phyloP scores from a whole-genome alignment of 345 rosid genomes.

The Populus euphratica region DNA sequence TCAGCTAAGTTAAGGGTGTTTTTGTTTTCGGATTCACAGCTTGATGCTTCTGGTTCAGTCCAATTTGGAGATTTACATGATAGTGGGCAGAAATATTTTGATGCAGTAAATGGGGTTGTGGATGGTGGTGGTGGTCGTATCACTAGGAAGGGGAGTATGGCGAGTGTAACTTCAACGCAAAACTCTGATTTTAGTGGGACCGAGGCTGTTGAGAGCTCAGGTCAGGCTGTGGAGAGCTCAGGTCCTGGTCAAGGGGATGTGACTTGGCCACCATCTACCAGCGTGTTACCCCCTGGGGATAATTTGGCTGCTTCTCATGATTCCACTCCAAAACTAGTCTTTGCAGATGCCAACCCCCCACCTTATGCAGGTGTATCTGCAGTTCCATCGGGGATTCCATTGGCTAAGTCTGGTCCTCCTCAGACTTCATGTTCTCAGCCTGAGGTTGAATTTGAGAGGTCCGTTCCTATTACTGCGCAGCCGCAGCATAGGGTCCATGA shows the following conservation, averaged over 20 bases:
- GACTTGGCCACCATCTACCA: conserved; percentile 28
- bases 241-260: conserved; percentile 39
- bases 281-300: conserved; percentile 34
- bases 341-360: conserved; percentile 32
- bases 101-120: conserved; percentile 57
- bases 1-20: conserved; percentile 70
- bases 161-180: conserved; percentile 61
- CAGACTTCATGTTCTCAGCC: conserved; percentile 35
- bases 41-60: conserved; percentile 41
- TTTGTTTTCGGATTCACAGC: conserved; percentile 51
- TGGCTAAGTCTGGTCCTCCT: conserved; percentile 31
- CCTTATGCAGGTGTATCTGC: conserved; percentile 37
- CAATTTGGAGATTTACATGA: conserved; percentile 54
- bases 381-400: conserved; percentile 36
- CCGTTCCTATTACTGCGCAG: conserved; percentile 22
- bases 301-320: conserved; percentile 31
- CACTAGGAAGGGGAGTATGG: conserved; percentile 54
- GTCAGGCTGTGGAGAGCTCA: conserved; percentile 39
- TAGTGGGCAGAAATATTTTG: conserved; percentile 59
- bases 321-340: conserved; percentile 23
- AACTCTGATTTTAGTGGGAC: conserved; percentile 59
- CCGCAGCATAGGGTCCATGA: conserved; percentile 44
- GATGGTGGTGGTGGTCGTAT: conserved; percentile 35
- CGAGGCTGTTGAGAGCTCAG: conserved; percentile 42
- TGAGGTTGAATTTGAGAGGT: conserved; percentile 43